A percentile compares a stretch with the other conserved stretches of the same genome.
Evolutionary conservation across 116 monocot species (phyloP).

Genomic region (Trichopus zeylanicus): DNA sequence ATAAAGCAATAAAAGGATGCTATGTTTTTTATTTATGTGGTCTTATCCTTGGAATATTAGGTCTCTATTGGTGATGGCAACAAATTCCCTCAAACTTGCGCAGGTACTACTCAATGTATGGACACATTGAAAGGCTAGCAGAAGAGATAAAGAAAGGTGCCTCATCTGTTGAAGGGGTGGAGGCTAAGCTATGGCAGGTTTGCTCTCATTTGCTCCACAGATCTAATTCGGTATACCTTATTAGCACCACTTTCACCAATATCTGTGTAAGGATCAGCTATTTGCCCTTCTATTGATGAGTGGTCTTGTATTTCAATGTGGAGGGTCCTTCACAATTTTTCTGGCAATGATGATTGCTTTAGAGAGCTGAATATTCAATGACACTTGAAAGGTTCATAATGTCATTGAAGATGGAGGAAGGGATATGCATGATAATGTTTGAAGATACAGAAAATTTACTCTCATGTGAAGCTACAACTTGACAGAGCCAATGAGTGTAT

Average conservation of each 20-base stretch:
- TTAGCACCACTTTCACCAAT: not conserved
- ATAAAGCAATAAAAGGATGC: not conserved
- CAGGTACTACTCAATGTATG: slow-evolving; percentile 88
- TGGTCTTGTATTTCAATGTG: too few species aligned
- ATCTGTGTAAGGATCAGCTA: not conserved
- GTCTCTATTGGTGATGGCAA: not conserved
- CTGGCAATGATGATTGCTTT: too few species aligned
- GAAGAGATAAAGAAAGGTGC: slow-evolving; percentile 82
- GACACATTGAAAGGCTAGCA: slow-evolving; percentile 68
- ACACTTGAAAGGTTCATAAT: too few species aligned
- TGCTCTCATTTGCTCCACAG: not conserved
- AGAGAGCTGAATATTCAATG: too few species aligned
- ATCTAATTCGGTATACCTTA: not conserved
- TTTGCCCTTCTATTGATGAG: too few species aligned
- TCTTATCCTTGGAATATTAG: not conserved
- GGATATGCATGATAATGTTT: too few species aligned
- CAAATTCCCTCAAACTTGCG: not conserved
- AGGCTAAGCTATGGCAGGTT: slow-evolving; percentile 80
- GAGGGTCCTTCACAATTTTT: too few species aligned
- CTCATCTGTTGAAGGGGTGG: slow-evolving; percentile 73
- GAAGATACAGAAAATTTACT: too few species aligned
- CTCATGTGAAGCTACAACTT: too few species aligned
- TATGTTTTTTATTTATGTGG: not conserved
- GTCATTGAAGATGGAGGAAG: too few species aligned
- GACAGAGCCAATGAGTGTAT: too few species aligned